phyloP scores from a whole-genome alignment of 495 filamentous ascomycete species.

The Talaromyces thailandensis region DNA sequence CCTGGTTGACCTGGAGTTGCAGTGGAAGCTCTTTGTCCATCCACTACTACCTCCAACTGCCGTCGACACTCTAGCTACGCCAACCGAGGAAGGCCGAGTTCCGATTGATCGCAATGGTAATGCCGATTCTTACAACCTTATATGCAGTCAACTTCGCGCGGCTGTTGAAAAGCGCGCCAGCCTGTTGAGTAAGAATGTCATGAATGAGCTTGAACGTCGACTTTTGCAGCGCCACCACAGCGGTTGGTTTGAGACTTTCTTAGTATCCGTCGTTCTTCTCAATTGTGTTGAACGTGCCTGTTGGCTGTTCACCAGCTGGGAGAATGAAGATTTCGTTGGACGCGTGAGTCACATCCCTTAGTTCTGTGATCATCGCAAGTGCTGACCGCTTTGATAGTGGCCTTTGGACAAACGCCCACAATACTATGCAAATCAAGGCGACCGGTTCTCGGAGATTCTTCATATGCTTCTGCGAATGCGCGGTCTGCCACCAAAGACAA shows the following conservation, averaged over 20 bases:
- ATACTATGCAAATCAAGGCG: slow-evolving; percentile 60
- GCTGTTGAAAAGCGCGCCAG: slow-evolving; percentile 66
- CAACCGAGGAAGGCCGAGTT: slow-evolving; percentile 34
- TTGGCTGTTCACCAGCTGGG: slow-evolving; percentile 71
- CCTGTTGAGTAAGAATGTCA: slow-evolving; percentile 53
- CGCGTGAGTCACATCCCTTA: slow-evolving; percentile 17
- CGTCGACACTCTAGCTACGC: slow-evolving; percentile 28
- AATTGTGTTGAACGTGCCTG: slow-evolving; percentile 78
- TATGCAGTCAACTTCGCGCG: slow-evolving; percentile 63
- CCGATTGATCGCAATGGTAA: slow-evolving; percentile 36
- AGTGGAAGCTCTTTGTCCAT: slow-evolving; percentile 55
- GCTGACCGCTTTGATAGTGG: slow-evolving; percentile 37
- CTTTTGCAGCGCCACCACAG: slow-evolving; percentile 65
- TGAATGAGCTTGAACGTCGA: slow-evolving; percentile 66
- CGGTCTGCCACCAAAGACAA: slow-evolving; percentile 55
- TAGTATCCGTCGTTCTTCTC: slow-evolving; percentile 63
- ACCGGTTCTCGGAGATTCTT: slow-evolving; percentile 61
- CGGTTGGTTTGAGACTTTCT: slow-evolving; percentile 65
- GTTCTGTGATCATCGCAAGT: background rate
- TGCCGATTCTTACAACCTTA: slow-evolving; percentile 36
- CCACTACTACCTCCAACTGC: slow-evolving; percentile 34
- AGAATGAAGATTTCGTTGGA: slow-evolving; percentile 43
- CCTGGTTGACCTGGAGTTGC: slow-evolving; percentile 54
- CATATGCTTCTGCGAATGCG: slow-evolving; percentile 69
- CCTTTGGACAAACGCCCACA: slow-evolving; percentile 61